A percentile compares a stretch with the other conserved stretches of the same genome.
Evolutionary conservation across 257 asterid genomes (phyloP).

Genomic region (Solanum piurae): DNA sequence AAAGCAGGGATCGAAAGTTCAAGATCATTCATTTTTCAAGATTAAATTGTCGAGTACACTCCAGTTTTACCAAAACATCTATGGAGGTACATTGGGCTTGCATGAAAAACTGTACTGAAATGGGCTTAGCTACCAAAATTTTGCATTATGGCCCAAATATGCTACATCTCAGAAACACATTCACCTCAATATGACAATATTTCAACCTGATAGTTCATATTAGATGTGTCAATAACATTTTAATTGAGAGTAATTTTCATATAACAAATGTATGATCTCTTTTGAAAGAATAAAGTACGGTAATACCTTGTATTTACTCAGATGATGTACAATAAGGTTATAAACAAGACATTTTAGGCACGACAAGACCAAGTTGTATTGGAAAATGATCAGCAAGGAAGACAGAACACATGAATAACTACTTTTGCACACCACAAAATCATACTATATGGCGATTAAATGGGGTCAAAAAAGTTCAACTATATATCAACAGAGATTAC

Average conservation of each 20-base stretch:
- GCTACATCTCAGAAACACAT: not conserved
- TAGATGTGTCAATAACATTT: not conserved
- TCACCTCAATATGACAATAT: not conserved
- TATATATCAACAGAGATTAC: slow-evolving; percentile 30
- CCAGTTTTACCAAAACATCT: not conserved
- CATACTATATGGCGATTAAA: not conserved
- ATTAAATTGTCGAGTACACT: not conserved
- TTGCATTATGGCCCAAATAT: not conserved
- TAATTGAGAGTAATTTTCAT: not conserved
- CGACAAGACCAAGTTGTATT: not conserved
- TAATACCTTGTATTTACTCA: not conserved
- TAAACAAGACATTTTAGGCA: not conserved
- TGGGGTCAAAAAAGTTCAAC: not conserved
- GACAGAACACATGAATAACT: not conserved
- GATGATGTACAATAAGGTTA: too few species aligned
- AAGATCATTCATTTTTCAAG: not conserved
- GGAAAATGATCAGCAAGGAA: not conserved
- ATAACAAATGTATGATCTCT: not conserved
- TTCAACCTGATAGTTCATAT: not conserved
- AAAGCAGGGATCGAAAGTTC: not conserved
- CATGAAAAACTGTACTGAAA: not conserved
- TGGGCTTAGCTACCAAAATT: not conserved
- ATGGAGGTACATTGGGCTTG: not conserved
- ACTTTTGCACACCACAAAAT: not conserved
- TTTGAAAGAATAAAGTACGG: not conserved